Conservation (phyloP, 805 yeast genomes). For the Komagataella pastoris region DNA sequence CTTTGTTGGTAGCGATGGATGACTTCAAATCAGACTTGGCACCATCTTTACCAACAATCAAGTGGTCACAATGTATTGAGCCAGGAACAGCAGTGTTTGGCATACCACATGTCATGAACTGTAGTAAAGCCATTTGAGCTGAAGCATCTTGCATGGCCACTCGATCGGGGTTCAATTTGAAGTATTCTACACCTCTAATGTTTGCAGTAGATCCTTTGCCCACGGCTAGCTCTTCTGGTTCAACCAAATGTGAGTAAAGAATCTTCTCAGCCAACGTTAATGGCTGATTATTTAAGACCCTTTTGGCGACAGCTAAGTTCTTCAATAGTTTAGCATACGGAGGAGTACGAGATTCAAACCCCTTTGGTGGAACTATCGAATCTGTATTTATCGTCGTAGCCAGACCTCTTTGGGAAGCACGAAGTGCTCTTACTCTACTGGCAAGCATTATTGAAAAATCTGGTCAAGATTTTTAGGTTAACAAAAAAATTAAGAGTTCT, state of each 20-base stretch:
- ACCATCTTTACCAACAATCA: conserved; percentile 92
- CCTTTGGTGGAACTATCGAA: conserved; percentile 30
- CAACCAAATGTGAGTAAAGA: conserved; percentile 86
- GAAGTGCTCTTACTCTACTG: neutral
- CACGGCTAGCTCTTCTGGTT: conserved; percentile 79
- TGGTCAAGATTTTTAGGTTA: neutral
- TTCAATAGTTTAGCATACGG: conserved; percentile 69
- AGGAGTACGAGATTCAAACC: conserved; percentile 62
- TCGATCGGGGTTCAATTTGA: conserved; percentile 93
- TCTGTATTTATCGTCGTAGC: neutral
- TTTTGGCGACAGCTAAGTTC: conserved; percentile 34
- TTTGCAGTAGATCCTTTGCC: conserved; percentile 18
- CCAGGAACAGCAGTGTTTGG: conserved; percentile 88
- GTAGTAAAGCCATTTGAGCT: conserved; percentile 95
- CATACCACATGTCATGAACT: conserved; percentile 93
- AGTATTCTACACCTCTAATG: conserved; percentile 78
- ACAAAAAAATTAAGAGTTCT: neutral
- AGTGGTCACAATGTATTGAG: conserved; percentile 95
- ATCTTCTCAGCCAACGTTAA: conserved; percentile 93
- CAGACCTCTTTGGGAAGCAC: neutral
- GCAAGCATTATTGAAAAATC: neutral
- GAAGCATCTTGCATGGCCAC: conserved; percentile 99
- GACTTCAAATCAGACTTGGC: conserved; percentile 74
- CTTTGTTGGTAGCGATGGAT: conserved; percentile 83
- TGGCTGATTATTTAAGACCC: conserved; percentile 31